Evolutionary conservation across 2,329 filamentous ascomycete genomes (phyloP).

Genomic region (Acrocalymma vagum): DNA sequence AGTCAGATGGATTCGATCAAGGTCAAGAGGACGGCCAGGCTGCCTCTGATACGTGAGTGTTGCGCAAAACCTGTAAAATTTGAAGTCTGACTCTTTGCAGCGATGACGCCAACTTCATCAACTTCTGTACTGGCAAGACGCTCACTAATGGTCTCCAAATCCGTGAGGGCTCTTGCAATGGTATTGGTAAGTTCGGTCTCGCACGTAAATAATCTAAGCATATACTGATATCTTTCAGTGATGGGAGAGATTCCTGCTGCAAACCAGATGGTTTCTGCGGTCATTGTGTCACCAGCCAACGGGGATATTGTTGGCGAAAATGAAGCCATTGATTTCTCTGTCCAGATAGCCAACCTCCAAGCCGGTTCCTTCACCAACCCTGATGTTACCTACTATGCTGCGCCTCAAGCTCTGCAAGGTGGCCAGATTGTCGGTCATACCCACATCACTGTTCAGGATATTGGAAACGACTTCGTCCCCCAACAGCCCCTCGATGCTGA

Average conservation of each 20-base stretch:
- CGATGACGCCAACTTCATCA: constrained; percentile 66
- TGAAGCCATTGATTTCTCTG: constrained; percentile 56
- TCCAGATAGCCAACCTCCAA: constrained; percentile 59
- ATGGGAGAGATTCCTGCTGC: constrained; percentile 65
- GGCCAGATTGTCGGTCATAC: constrained; percentile 57
- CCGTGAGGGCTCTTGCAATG: constrained; percentile 63
- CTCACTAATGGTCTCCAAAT: constrained; percentile 65
- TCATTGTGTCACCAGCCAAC: constrained; percentile 58
- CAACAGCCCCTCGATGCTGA: constrained; percentile 49
- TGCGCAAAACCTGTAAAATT: not conserved
- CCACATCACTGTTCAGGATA: constrained; percentile 62
- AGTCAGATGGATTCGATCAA: constrained; percentile 49
- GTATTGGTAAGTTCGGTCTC: constrained; percentile 51
- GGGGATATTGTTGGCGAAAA: constrained; percentile 51
- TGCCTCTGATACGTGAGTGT: constrained; percentile 56
- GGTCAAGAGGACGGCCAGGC: constrained; percentile 50
- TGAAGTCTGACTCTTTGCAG: constrained; percentile 33
- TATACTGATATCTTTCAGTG: constrained; percentile 38
- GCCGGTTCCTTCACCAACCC: constrained; percentile 66
- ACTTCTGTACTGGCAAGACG: constrained; percentile 64
- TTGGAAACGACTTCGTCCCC: constrained; percentile 49
- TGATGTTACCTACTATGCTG: constrained; percentile 62
- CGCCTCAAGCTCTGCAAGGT: constrained; percentile 59
- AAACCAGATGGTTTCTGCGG: constrained; percentile 63
- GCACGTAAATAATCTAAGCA: not conserved